phyloP scores from a whole-genome alignment of 2,329 filamentous ascomycete species.

The Trichoderma simmonsii region DNA sequence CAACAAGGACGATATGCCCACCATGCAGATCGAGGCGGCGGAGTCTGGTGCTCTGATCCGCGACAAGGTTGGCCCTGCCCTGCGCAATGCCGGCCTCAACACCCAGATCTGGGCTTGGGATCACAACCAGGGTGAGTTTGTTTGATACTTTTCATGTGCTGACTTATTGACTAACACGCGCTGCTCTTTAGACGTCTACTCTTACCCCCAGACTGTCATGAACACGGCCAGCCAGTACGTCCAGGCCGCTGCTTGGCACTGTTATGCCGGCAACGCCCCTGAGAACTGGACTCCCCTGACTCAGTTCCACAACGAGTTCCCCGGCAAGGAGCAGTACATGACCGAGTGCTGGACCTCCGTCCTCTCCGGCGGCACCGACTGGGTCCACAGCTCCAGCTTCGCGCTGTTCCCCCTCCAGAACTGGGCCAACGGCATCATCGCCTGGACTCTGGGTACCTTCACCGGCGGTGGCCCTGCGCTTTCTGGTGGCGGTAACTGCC shows the following conservation, averaged over 20 bases:
- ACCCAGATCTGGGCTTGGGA: conserved; percentile 47
- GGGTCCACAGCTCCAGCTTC: conserved; percentile 40
- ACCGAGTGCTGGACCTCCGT: conserved; percentile 47
- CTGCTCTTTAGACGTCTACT: neutral
- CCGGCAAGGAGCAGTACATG: conserved; percentile 44
- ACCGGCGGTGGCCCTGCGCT: conserved; percentile 43
- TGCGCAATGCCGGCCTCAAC: conserved; percentile 37
- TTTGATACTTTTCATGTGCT: neutral
- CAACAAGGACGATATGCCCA: conserved; percentile 36
- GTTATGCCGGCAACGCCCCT: conserved; percentile 33
- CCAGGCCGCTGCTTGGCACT: conserved; percentile 40
- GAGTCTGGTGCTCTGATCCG: conserved; percentile 38
- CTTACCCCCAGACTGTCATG: conserved; percentile 39
- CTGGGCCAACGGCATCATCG: conserved; percentile 43
- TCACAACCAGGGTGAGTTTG: conserved; percentile 33
- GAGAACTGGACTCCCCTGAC: conserved; percentile 38
- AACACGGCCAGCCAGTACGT: conserved; percentile 32
- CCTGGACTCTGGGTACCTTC: conserved; percentile 46
- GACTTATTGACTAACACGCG: neutral
- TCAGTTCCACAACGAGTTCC: conserved; percentile 40
- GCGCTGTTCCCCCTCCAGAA: conserved; percentile 48
- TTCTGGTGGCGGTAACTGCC: conserved; percentile 38
- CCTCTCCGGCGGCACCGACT: conserved; percentile 39
- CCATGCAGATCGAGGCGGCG: conserved; percentile 38
- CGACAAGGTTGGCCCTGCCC: conserved; percentile 38